Evolutionary conservation across 805 yeast species (phyloP).

Genomic region (Kluyveromyces lactis): DNA sequence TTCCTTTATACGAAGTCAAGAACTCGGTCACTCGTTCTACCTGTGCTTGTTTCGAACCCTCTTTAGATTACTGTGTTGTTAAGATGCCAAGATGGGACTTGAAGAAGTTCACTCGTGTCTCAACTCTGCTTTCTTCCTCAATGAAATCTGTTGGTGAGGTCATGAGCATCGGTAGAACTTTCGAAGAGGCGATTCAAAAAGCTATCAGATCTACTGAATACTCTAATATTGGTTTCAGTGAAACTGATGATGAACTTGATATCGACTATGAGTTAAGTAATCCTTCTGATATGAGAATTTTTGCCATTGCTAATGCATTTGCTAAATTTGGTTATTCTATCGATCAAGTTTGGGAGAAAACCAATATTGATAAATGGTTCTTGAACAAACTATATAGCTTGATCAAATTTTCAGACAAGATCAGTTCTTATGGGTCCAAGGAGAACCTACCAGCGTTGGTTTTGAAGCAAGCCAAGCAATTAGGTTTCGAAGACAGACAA

Average conservation of each 20-base stretch:
- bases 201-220: constrained; percentile 91
- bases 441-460: constrained; percentile 51
- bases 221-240: constrained; percentile 88
- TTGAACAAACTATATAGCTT: constrained; percentile 74
- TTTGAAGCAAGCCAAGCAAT: constrained; percentile 83
- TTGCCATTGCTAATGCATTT: constrained; percentile 94
- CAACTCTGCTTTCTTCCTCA: constrained; percentile 77
- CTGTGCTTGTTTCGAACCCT: constrained; percentile 95
- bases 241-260: constrained; percentile 82
- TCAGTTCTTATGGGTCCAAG: constrained; percentile 46
- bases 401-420: constrained; percentile 59
- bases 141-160: constrained; percentile 99
- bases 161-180: constrained; percentile 94
- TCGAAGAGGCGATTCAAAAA: constrained; percentile 96
- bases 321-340: constrained; percentile 74
- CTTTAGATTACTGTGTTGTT: constrained; percentile 91
- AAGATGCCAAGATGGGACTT: constrained; percentile 99
- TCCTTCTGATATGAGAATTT: constrained; percentile 94
- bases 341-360: constrained; percentile 82
- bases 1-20: constrained; percentile 82
- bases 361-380: constrained; percentile 95
- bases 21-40: constrained; percentile 92
- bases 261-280: constrained; percentile 90
- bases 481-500: constrained; percentile 96
- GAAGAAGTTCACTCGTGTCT: constrained; percentile 89